Percentiles rank a stretch among this genome's conserved stretches.
Evolutionary conservation across 352 stramenopile species (phyloP).

Genomic region (Phytophthora pseudosyringae): DNA sequence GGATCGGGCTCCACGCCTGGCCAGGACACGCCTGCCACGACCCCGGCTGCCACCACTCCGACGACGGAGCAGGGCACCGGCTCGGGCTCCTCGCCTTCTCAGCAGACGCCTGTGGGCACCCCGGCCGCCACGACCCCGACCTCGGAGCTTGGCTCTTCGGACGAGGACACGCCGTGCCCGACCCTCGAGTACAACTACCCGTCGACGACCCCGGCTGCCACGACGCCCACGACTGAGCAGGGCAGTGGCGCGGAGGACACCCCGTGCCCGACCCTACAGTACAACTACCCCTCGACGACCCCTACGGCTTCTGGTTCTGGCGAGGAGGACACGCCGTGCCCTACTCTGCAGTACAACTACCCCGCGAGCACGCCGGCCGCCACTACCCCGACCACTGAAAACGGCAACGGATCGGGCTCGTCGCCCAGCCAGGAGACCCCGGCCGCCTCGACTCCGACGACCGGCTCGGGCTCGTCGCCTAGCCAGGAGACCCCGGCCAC

Average conservation of each 20-base stretch:
- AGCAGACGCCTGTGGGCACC: constrained; percentile 11
- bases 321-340: constrained; percentile 31
- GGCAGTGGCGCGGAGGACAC: constrained; percentile 6
- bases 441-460: not conserved
- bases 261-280: constrained; percentile 28
- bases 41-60: not conserved
- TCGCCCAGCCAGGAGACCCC: constrained; percentile 16
- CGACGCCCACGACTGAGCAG: constrained; percentile 9
- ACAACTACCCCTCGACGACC: constrained; percentile 33
- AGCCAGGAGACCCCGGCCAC: constrained; percentile 2
- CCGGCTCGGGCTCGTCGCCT: constrained; percentile 1
- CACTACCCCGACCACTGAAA: constrained; percentile 3
- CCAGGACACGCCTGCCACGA: constrained; percentile 5
- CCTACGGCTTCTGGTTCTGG: not conserved
- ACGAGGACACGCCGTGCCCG: constrained; percentile 30
- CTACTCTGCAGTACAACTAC: constrained; percentile 34
- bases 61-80: not conserved
- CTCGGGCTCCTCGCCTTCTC: constrained; percentile 19
- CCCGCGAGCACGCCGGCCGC: constrained; percentile 14
- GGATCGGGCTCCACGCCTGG: not conserved
- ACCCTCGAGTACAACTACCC: constrained; percentile 43
- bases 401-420: constrained; percentile 4
- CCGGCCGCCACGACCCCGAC: constrained; percentile 16
- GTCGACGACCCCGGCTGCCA: not conserved
- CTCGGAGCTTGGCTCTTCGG: constrained; percentile 13